These are phyloP conservation scores for Rhodotorula toruloides DNA, from an alignment of 768 basidiomycete species.

Conservation along the genomic window DNA sequence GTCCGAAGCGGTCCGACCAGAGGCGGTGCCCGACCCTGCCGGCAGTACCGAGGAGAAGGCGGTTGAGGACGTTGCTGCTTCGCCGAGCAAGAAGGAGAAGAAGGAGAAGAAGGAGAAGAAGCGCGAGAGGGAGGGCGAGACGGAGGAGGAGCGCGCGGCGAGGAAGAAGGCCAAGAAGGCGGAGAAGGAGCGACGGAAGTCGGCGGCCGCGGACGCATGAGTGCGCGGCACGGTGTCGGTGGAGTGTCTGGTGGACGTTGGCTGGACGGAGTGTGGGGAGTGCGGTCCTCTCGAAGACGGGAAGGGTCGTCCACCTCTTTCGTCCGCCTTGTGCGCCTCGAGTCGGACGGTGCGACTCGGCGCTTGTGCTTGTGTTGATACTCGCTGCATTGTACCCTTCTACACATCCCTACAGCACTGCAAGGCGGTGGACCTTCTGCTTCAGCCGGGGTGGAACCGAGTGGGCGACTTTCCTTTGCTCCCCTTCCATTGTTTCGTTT, in stretches of 20 bases:
- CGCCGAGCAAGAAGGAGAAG: conserved; percentile 42
- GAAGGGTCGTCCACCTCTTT: too few relatives aligned
- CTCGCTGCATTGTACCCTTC: too few relatives aligned
- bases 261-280: too few relatives aligned
- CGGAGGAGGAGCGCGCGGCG: conserved; percentile 49
- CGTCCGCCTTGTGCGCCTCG: too few relatives aligned
- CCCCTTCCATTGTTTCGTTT: too few relatives aligned
- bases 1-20: conserved; percentile 40
- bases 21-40: conserved; percentile 38
- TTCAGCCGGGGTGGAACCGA: too few relatives aligned
- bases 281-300: too few relatives aligned
- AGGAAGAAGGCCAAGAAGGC: conserved; percentile 16
- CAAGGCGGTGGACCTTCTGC: too few relatives aligned
- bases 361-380: too few relatives aligned
- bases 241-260: too few relatives aligned
- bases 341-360: background rate
- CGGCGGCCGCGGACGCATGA: background rate
- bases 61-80: conserved; percentile 43
- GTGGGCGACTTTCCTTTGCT: too few relatives aligned
- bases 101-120: conserved; percentile 52
- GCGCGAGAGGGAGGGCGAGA: conserved; percentile 51
- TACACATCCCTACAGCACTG: too few relatives aligned
- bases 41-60: conserved; percentile 42
- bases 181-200: background rate
- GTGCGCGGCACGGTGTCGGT: background rate